Percentiles rank a stretch among this genome's conserved stretches.
phyloP scores from a whole-genome alignment of 1,284 basidiomycete genomes.

The Fomitopsis pinicola region DNA sequence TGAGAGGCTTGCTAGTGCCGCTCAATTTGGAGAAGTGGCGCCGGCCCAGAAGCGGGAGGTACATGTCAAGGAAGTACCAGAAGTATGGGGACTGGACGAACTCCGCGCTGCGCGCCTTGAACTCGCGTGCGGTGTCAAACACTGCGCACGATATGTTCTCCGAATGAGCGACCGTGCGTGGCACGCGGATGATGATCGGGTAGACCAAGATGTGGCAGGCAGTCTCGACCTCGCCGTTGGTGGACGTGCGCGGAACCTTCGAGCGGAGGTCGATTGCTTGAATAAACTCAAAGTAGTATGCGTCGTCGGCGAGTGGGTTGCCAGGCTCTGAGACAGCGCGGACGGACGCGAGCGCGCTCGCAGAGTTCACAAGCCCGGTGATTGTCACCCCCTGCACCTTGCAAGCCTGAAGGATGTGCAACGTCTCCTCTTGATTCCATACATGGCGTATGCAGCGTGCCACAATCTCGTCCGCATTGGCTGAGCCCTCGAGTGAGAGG shows the following conservation, averaged over 20 bases:
- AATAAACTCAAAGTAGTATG: background rate
- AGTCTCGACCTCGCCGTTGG: background rate
- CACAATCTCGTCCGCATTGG: background rate
- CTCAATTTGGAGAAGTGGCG: background rate
- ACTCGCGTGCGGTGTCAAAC: background rate
- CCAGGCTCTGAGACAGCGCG: no score
- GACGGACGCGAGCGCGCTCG: background rate
- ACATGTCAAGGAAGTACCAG: background rate
- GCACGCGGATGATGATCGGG: background rate
- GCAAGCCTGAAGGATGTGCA: background rate
- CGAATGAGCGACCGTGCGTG: background rate
- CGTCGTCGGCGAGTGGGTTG: background rate
- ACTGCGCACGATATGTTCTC: background rate
- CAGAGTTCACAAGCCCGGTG: background rate
- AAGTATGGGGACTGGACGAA: slow-evolving; percentile 3
- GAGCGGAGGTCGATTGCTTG: background rate
- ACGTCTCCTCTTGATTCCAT: background rate
- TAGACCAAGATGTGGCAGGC: background rate
- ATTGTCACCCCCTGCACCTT: slow-evolving; percentile 1
- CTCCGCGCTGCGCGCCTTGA: background rate
- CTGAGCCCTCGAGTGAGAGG: background rate
- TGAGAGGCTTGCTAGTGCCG: background rate
- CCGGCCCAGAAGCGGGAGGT: background rate
- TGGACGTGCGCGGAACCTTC: background rate
- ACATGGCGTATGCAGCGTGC: background rate